A percentile compares a stretch with the other conserved stretches of the same genome.
Conservation (phyloP, 345 rosid genomes). For the Boechera stricta region DNA sequence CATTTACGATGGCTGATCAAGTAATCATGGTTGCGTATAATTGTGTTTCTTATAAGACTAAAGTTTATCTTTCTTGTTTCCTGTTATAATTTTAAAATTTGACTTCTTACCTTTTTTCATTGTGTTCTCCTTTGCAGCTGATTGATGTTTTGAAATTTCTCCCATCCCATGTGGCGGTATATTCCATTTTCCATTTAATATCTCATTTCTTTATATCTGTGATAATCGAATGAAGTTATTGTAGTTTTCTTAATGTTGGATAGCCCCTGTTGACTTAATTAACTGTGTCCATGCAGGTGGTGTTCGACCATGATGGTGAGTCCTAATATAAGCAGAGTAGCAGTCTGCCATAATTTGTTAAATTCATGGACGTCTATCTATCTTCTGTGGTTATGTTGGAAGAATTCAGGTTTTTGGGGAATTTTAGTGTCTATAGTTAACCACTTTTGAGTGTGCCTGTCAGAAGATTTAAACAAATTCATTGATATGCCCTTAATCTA, state of each 20-base stretch:
- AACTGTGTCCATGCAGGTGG: slow-evolving; percentile 70
- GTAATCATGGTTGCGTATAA: slow-evolving; percentile 9
- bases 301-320: slow-evolving; percentile 99
- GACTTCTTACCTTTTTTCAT: slow-evolving; percentile 1
- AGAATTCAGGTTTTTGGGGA: not conserved
- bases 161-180: slow-evolving; percentile 94
- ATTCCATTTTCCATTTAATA: slow-evolving; percentile 24
- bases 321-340: slow-evolving; percentile 3
- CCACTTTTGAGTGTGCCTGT: slow-evolving; percentile 15
- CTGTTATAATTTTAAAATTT: slow-evolving; percentile 25
- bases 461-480: not conserved
- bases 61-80: slow-evolving; percentile 7
- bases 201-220: slow-evolving; percentile 29
- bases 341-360: slow-evolving; percentile 12
- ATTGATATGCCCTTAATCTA: slow-evolving; percentile 10
- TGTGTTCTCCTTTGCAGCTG: slow-evolving; percentile 59
- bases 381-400: slow-evolving; percentile 4
- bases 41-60: slow-evolving; percentile 16
- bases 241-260: not conserved
- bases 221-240: slow-evolving; percentile 10
- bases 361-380: slow-evolving; percentile 18
- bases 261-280: slow-evolving; percentile 19
- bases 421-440: slow-evolving; percentile 13
- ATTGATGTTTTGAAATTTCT: slow-evolving; percentile 85
- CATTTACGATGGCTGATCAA: slow-evolving; percentile 25